Evolutionary conservation across 345 rosid species (phyloP), one percentile per base, ranked within the genome.

Genomic region (Brassica nigra): DNA sequence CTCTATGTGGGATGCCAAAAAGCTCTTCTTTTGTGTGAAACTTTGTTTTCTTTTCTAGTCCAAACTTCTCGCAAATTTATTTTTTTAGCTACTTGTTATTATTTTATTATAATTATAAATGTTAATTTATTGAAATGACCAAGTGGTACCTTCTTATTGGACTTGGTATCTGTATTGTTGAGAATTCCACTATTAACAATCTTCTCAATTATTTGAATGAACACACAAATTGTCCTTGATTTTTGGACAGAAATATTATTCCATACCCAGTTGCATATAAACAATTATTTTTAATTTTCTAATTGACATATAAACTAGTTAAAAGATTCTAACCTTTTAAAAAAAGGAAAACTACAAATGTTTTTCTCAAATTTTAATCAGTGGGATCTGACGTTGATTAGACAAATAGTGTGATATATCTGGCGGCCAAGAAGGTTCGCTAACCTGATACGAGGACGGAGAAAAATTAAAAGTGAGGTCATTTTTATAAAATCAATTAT

Each of bases 101-200:
- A n/a, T n/a, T 49, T 47, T 49, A 49, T n/a, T 49, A 34, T 57
- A 27, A 33, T 16, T 58, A 33, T 55, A 23, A 16, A 14, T 6
- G 27, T 11, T 33, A 70, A 12, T n/a, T 1, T 77, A 49, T 6
- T 70, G n/a, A 27, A 15, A 49, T 23, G 71, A 36, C 71, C 62
- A 77, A 11, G 28, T 70, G 62, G 3, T 54, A 55, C 78, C 37
- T 66, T 54, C 28, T 74, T 9, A 75, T 52, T 65, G 39, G 71
- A 74, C 77, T 30, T 10, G 15, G 2, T 33, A 47, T 23, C 11
- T 59, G 33, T 18, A 59, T 66, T 39, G 65, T 37, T 54, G 2
- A 54, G 54, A 4, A 20, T n/a, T 65, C 55, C 55, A 34, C 62
- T 52, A 31, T 23, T 23, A 23, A 23, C 44, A 39, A 39, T 12